Base-by-base conservation (phyloP, 768 basidiomycete genomes). In the Suillus ampliporus region DNA sequence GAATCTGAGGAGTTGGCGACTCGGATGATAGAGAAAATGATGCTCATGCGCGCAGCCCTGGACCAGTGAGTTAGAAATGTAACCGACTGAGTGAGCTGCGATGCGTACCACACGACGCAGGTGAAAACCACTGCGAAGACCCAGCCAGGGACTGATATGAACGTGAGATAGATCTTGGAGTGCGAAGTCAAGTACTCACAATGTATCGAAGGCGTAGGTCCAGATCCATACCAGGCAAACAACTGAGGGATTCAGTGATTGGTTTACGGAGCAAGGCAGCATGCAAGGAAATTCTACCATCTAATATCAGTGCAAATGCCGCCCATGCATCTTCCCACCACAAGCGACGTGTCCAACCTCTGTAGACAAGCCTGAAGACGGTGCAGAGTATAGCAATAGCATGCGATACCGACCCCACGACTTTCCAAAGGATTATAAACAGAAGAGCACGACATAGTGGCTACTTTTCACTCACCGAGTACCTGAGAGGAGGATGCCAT, bases 11-110 rank as follows among this genome's bases (percentile, higher is more conserved):
- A 2, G 1, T 31, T 8, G 50, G 37, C 21, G 8, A 60, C 4
- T 35, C 59, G 59, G 31, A 60, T 40, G 21, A 60, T n/a, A 13
- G 59, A 50, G n/a, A 60, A 60, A 52, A 60, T 28, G 4, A 60
- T 35, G 28, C 59, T 60, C 59, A 60, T 60, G 28, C 59, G 59
- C 19, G 50, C 48, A 38, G 59, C 59, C 59, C 59, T 60, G 38
- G 14, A 26, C 26, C 37, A 37, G 26, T 57, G 21, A 21, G 11
- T 34, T 51, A 6, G 11, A 34, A n/a, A n/a, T n/a, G 11, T n/a
- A 13, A 31, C 31, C 5, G 31, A 34, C 31, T 10, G 31, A 34
- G 11, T n/a, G 11, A 34, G 19, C 50, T 34, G 5, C 11, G 31
- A 34, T 51, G 11, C 50, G 28, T 19, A 51, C 50, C 50, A 51